Conservation (phyloP, 192 early-diverging fungal species). For the Mortierella antarctica region DNA sequence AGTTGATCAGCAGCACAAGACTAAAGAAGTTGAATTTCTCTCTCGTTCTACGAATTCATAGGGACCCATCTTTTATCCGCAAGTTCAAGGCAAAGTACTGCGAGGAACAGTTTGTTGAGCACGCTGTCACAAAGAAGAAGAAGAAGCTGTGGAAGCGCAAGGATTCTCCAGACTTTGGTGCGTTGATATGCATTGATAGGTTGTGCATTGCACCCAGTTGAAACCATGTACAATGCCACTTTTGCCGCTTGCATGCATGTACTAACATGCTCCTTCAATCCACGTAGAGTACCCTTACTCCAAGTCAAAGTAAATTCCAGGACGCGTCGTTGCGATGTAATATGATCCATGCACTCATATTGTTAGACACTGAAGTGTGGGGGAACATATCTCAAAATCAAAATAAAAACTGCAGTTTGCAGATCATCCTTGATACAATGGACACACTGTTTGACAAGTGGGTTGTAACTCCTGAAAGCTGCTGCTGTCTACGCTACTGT, state of each 20-base stretch:
- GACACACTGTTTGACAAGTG: no score
- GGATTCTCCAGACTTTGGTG: constrained; percentile 55
- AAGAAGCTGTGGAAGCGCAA: constrained; percentile 91
- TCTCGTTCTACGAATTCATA: constrained; percentile 7
- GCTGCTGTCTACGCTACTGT: no score
- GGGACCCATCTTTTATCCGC: constrained; percentile 90
- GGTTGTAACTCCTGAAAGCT: no score
- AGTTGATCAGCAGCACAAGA: not conserved
- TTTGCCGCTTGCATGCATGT: not conserved
- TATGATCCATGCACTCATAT: no score
- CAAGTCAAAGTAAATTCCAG: constrained; percentile 14
- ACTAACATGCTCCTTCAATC: not conserved
- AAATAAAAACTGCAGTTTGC: not conserved
- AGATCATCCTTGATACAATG: not conserved
- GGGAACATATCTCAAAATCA: not conserved
- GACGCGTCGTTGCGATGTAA: no score
- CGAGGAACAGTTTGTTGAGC: constrained; percentile 69
- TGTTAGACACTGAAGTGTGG: not conserved
- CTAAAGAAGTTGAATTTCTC: not conserved
- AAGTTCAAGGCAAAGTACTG: constrained; percentile 88
- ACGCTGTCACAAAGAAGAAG: constrained; percentile 78
- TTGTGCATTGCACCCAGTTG: no score
- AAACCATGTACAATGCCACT: not conserved
- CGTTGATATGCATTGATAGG: not conserved
- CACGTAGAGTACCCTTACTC: constrained; percentile 30